A percentile compares a stretch with the other conserved stretches of the same genome.
These are phyloP conservation scores for Geosmithia putterillii DNA, from an alignment of 2,329 filamentous ascomycete species.

Conservation along the genomic window DNA sequence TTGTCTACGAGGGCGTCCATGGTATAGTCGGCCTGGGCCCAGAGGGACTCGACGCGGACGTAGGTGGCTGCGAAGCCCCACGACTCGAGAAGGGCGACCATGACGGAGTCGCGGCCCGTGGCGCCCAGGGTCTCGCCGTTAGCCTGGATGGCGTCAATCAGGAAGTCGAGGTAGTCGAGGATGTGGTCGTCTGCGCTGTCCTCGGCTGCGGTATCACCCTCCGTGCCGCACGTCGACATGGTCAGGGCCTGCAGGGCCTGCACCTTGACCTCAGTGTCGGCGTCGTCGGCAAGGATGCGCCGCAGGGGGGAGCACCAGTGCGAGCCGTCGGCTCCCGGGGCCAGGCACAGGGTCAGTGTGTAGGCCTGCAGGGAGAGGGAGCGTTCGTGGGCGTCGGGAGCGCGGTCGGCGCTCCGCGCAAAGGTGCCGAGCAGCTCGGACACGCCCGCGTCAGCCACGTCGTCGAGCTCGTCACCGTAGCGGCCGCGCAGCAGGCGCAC, in stretches of 20 bases:
- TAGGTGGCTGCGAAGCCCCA: constrained; percentile 75
- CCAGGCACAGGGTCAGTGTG: constrained; percentile 52
- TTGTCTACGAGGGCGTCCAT: constrained; percentile 78
- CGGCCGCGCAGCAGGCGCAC: constrained; percentile 40
- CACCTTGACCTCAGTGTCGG: constrained; percentile 49
- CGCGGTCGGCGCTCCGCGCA: constrained; percentile 56
- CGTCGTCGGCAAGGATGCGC: constrained; percentile 32
- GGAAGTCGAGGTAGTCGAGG: constrained; percentile 59
- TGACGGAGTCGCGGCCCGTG: constrained; percentile 56
- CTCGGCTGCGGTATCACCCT: constrained; percentile 42
- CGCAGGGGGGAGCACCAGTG: constrained; percentile 14
- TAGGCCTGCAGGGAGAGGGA: constrained; percentile 61
- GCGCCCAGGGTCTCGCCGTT: constrained; percentile 66
- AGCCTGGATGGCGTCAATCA: constrained; percentile 66
- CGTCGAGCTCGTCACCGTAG: constrained; percentile 20
- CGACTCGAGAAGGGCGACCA: constrained; percentile 61
- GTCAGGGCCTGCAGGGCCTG: constrained; percentile 68
- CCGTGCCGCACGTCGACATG: constrained; percentile 63
- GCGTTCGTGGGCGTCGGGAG: constrained; percentile 52
- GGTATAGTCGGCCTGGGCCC: constrained; percentile 56
- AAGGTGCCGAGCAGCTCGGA: constrained; percentile 50
- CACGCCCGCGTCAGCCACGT: constrained; percentile 36
- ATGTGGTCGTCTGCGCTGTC: constrained; percentile 42
- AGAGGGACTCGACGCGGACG: constrained; percentile 52
- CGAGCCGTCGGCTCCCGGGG: constrained; percentile 33